Evolutionary conservation across 192 early-diverging fungal genomes (phyloP), one percentile per base, ranked within the genome.

Genomic region (Phycomyces blakesleeanus): DNA sequence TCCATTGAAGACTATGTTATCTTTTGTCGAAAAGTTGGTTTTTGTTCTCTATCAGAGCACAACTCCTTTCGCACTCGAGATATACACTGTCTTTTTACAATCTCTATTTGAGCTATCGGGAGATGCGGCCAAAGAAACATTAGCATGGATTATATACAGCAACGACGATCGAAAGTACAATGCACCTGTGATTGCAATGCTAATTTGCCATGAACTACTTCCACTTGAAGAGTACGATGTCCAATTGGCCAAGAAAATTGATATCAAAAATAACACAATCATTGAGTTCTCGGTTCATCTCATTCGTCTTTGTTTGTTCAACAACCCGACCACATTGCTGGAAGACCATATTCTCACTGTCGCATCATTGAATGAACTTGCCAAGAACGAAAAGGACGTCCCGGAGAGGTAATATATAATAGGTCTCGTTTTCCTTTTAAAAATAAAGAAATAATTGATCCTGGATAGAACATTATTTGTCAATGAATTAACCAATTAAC

Each of bases 111-210:
- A 95, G 34, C 68, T 87, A 54, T 97, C 95, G 0, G 79, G 77
- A 52, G 82, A 86, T 34, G 86, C 91, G 4, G 79, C 79, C 12
- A 88, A 90, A 68, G 96, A 98, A 76, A 86, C 96, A 26, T 83
- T 81, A 14, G 82, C 84, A 37, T 99, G 97, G 97, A 75, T 99
- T 22, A 78, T 95, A 18, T 96, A 92, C 78, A 84, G 90, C 1
- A 90, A 93, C 57, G 97, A 99, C 65, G 95, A 96, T 62, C 90
- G 94, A 59, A 94, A 97, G 75, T 90, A 86, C 68, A 93, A 92
- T 64, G 89, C 93, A 14, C 76, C 83, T 11, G 91, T 90, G 1
- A 89, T 90, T 7, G 73, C 89, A 11, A 86, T 87, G 15, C 78
- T 99, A 38, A 84, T 98, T 59, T 80, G 87, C 49, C 84, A 87